Evolutionary conservation across 140 eudicot species (phyloP).

Genomic region (Oenanthe javanica): DNA sequence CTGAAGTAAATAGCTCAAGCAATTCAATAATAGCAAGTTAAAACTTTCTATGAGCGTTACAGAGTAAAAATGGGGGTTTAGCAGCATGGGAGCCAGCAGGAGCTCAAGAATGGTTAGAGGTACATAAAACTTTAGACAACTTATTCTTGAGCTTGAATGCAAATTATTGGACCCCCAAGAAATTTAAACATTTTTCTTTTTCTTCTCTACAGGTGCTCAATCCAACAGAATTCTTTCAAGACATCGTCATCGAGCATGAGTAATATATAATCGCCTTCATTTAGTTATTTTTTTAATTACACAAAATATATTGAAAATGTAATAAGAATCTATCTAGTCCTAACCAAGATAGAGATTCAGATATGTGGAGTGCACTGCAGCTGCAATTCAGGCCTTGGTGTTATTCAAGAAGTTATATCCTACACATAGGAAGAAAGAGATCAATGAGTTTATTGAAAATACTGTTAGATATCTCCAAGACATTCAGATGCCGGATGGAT

Average conservation of each 20-base stretch:
- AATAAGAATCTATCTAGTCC: background rate
- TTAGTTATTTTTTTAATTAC: background rate
- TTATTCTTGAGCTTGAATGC: background rate
- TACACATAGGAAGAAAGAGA: conserved; percentile 23
- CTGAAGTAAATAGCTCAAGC: too few species aligned
- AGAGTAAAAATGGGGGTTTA: conserved; percentile 90
- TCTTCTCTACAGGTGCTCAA: background rate
- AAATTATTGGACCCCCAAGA: too few species aligned
- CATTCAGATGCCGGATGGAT: conserved; percentile 30
- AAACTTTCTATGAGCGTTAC: background rate
- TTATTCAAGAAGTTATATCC: conserved; percentile 31
- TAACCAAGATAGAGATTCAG: background rate
- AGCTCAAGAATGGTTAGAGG: conserved; percentile 81
- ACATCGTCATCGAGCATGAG: conserved; percentile 6
- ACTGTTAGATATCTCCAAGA: conserved; percentile 21
- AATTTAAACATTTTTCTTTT: background rate
- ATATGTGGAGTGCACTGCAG: conserved; percentile 33
- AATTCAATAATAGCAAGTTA: background rate
- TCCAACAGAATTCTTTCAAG: conserved; percentile 1
- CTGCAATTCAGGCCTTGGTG: conserved; percentile 27
- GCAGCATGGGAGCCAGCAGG: conserved; percentile 93
- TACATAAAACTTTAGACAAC: background rate
- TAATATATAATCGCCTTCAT: background rate
- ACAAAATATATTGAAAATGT: background rate
- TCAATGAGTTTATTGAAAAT: conserved; percentile 2